Percentiles rank a stretch among this genome's conserved stretches.
phyloP scores from a whole-genome alignment of 2,329 filamentous ascomycete species.

The Clarireedia hainanense region DNA sequence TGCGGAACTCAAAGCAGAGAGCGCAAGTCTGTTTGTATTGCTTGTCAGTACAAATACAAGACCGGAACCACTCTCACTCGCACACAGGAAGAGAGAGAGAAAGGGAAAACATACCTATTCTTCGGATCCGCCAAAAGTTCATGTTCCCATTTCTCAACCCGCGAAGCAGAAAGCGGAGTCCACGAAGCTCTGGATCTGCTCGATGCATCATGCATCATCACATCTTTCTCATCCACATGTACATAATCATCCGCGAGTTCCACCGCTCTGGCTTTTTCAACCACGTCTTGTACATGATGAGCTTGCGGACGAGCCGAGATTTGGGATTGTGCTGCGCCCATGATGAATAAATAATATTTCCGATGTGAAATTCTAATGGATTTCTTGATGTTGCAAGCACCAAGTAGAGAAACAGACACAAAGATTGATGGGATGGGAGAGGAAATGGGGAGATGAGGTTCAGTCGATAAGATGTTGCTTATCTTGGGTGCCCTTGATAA shows the following conservation, averaged over 20 bases:
- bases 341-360: not conserved
- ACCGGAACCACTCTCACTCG: not conserved
- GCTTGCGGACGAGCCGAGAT: not conserved
- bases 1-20: slow-evolving; percentile 62
- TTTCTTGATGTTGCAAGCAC: not conserved
- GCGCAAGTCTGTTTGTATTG: slow-evolving; percentile 53
- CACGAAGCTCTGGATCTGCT: slow-evolving; percentile 29
- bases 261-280: not conserved
- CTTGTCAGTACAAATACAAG: not conserved
- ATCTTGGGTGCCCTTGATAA: not conserved
- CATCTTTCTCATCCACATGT: slow-evolving; percentile 34
- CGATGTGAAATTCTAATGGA: too few relatives aligned
- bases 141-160: slow-evolving; percentile 52
- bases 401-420: not conserved
- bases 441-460: too few relatives aligned
- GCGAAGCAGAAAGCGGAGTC: slow-evolving; percentile 40
- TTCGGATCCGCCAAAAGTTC: slow-evolving; percentile 56
- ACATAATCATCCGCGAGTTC: slow-evolving; percentile 36
- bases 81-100: not conserved
- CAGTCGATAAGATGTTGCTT: not conserved
- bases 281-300: not conserved
- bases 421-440: not conserved
- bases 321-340: not conserved
- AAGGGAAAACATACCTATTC: slow-evolving; percentile 42
- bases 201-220: not conserved